phyloP scores from a whole-genome alignment of 2,329 filamentous ascomycete genomes.

The Paraconiothyrium brasiliense region DNA sequence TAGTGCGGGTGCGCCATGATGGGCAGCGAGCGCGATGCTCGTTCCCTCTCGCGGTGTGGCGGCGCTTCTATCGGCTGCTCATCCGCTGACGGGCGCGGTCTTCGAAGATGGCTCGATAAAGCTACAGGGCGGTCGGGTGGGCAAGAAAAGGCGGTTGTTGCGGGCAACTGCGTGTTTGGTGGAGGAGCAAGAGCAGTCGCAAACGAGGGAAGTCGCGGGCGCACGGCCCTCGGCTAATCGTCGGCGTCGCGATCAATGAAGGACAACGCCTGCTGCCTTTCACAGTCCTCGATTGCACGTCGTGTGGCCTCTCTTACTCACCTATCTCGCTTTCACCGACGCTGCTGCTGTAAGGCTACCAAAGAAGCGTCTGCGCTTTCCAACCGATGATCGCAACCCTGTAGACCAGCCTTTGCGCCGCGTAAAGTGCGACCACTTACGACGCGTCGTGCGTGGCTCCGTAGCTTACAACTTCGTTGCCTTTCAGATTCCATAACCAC shows the following conservation, averaged over 20 bases:
- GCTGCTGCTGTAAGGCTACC: not conserved
- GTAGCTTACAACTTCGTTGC: not conserved
- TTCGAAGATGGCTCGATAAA: not conserved
- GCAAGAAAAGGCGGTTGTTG: slow-evolving; percentile 1
- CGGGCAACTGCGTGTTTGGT: not conserved
- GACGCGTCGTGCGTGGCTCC: not conserved
- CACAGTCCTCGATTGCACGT: not conserved
- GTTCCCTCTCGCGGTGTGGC: slow-evolving; percentile 27
- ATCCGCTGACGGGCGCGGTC: slow-evolving; percentile 26
- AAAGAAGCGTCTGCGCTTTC: slow-evolving; percentile 4
- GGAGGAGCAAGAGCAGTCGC: slow-evolving; percentile 18
- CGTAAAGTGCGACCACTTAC: not conserved
- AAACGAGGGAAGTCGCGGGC: slow-evolving; percentile 21
- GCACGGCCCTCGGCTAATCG: slow-evolving; percentile 19
- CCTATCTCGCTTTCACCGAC: not conserved
- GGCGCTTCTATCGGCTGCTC: slow-evolving; percentile 31
- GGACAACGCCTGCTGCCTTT: slow-evolving; percentile 16
- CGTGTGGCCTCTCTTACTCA: slow-evolving; percentile 8
- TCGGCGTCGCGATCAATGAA: slow-evolving; percentile 43
- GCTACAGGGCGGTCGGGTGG: not conserved
- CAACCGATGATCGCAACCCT: slow-evolving; percentile 19
- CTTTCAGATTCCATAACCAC: not conserved
- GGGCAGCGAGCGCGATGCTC: slow-evolving; percentile 34
- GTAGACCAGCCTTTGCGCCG: slow-evolving; percentile 17
- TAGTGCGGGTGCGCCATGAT: slow-evolving; percentile 45